Evolutionary conservation across 345 rosid genomes (phyloP), one percentile per base, ranked within the genome.

Genomic region (Camelina neglecta): DNA sequence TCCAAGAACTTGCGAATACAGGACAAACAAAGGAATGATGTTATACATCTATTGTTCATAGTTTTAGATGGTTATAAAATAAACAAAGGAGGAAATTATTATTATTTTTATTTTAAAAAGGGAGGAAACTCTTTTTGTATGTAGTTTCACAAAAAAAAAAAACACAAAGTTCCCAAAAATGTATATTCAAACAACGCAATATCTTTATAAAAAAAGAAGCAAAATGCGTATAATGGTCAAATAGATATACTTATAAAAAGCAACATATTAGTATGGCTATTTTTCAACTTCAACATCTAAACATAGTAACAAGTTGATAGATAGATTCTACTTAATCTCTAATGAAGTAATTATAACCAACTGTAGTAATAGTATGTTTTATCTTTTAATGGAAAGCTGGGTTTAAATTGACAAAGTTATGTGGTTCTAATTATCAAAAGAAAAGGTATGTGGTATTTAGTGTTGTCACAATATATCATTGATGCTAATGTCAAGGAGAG

Each of bases 21-120:
- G 69, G 79, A 69, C 79, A 76, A 75, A 61, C 5, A 42, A 61
- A 45, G 50, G 70, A 44, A 76, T 69, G 74, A 39, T 49, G 54
- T 16, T 39, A 29, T 29, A 29, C 8, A 38, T 38, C 0, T 11
- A 11, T 54, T 67, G 41, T 59, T 35, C 9, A 47, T 36, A n/a
- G 57, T 57, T 58, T 58, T 67, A 66, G 53, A 74, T 58, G 66
- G 73, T 75, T 49, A 41, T 13, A 67, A 59, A 21, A 47, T 65
- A 39, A 18, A 26, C 18, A 24, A 60, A 39, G 7, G 49, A 47
- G 20, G 41, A 48, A 3, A 38, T 8, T 48, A 23, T 5, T n/a
- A 0, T 8, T 24, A 42, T 58, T n/a, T 4, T 8, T 8, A 33
- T 49, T 16, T 18, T 11, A 58, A n/a, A 57, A 33, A 23, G 41